These are phyloP conservation scores for Naegleria lovaniensis DNA, from an alignment of 208 protist genomes.

Conservation along the genomic window DNA sequence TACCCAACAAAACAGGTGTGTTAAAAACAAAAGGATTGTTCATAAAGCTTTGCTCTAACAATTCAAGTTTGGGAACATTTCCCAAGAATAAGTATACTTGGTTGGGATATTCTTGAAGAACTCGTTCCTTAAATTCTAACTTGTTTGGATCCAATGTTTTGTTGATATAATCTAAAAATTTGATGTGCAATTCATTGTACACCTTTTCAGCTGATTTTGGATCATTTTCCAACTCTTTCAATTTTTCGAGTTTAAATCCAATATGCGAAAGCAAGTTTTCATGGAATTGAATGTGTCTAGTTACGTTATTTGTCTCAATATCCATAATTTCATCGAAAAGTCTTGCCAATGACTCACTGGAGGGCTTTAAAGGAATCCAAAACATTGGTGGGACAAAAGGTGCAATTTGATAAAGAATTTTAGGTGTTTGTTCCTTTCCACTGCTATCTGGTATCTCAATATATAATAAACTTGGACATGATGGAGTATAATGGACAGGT, in stretches of 20 bases:
- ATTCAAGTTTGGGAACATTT: not conserved
- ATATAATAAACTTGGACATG: constrained; percentile 60
- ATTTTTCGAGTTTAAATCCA: not conserved
- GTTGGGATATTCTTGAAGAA: not conserved
- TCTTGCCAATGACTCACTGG: constrained; percentile 58
- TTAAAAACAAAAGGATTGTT: constrained; percentile 80
- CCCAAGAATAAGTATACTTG: not conserved
- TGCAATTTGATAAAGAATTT: constrained; percentile 67
- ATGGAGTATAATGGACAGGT: constrained; percentile 74
- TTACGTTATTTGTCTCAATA: constrained; percentile 46
- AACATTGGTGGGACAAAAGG: constrained; percentile 74
- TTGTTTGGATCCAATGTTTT: constrained; percentile 1
- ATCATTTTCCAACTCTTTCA: not conserved
- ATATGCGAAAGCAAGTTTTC: not conserved
- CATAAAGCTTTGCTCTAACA: constrained; percentile 49
- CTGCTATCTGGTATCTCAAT: constrained; percentile 52
- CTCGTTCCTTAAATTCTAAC: not conserved
- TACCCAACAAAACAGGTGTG: constrained; percentile 74
- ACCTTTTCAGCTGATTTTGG: not conserved
- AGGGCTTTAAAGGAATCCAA: constrained; percentile 75
- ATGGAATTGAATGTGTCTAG: not conserved
- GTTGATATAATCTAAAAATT: constrained; percentile 14
- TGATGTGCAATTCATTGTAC: not conserved
- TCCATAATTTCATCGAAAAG: constrained; percentile 78
- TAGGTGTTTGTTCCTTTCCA: not conserved